A percentile compares a stretch with the other conserved stretches of the same genome.
Conservation (phyloP, 1,284 basidiomycete genomes). For the Heterobasidion occidentale region DNA sequence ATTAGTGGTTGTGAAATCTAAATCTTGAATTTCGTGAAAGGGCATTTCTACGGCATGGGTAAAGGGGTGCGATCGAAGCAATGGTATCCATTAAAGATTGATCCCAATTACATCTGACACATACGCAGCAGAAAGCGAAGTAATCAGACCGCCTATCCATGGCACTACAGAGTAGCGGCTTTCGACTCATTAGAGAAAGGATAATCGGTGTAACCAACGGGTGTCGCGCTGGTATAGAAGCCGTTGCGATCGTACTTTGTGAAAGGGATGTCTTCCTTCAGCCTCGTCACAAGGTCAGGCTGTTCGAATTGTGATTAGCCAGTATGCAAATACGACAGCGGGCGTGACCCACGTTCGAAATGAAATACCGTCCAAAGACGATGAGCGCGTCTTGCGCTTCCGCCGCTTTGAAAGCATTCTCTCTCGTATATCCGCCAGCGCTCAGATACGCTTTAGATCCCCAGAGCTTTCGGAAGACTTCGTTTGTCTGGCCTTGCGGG, state of each 20-base stretch:
- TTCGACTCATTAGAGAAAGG: slow-evolving; percentile 14
- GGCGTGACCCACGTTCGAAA: slow-evolving; percentile 11
- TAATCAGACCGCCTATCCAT: not conserved
- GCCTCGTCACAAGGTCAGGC: slow-evolving; percentile 40
- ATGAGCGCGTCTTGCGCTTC: slow-evolving; percentile 7
- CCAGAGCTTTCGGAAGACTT: slow-evolving; percentile 10
- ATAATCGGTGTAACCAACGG: slow-evolving; percentile 30
- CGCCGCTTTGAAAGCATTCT: slow-evolving; percentile 5
- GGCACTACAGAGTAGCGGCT: slow-evolving; percentile 1
- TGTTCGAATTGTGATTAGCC: not conserved
- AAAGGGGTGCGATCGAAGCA: not conserved
- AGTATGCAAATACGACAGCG: too few species aligned
- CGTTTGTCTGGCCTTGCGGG: not conserved
- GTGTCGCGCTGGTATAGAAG: slow-evolving; percentile 24
- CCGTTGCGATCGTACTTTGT: slow-evolving; percentile 22
- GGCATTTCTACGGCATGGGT: not conserved
- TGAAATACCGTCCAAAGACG: slow-evolving; percentile 9
- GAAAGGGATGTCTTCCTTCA: slow-evolving; percentile 25
- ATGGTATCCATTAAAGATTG: not conserved
- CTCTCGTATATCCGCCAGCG: slow-evolving; percentile 21
- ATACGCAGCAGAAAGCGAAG: not conserved
- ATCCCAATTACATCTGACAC: not conserved
- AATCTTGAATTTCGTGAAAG: not conserved
- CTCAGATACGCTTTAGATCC: slow-evolving; percentile 18
- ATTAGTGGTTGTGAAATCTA: not conserved